Evolutionary conservation across 805 yeast species (phyloP), one percentile per base, ranked within the genome.

Genomic region (Crinitomyces ghanaensis): DNA sequence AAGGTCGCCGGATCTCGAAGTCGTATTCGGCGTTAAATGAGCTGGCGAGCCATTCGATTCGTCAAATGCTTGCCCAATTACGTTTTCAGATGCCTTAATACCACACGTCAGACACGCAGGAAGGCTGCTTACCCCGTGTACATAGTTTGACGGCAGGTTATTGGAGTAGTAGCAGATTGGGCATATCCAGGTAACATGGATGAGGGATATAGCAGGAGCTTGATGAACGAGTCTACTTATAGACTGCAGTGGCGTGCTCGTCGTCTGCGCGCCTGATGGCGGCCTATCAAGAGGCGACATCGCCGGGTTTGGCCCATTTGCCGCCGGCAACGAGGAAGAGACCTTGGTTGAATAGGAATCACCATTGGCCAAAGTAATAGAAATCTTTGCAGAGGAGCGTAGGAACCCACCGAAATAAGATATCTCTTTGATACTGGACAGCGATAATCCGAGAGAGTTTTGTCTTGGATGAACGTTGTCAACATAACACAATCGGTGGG

Each of bases 81-180:
- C 38, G 4, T 57, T 62, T 26, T 46, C 48, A 8, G 57, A 51
- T 1, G 71, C 64, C 24, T 55, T 55, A 12, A 79, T 68, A 5
- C 88, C 88, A 55, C 88, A 79, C 13, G 70, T 71, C 19, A 49
- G 48, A 51, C 88, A 79, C 1, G 49, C 44, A 0, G 77, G 76
- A 2, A 61, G 40, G 6, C 48, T 50, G 6, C 49, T 43, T 1
- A 41, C 31, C 9, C 46, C 52, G 19, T 40, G 51, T 26, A 53
- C 51, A 14, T 54, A 50, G 9, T 52, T 53, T 6, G 51, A 43
- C 5, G 53, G 50, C 3, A 69, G 43, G 7, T 51, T 54, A 48
- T 84, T 83, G 17, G 75, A 63, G 50, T 64, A 80, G n/a, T 73
- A 72, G 54, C 98, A 88, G 3, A 91, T 86, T n/a, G 79, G 77